Conservation (phyloP, 108 stramenopile species). For the Cyclostephanos invisitatus region DNA sequence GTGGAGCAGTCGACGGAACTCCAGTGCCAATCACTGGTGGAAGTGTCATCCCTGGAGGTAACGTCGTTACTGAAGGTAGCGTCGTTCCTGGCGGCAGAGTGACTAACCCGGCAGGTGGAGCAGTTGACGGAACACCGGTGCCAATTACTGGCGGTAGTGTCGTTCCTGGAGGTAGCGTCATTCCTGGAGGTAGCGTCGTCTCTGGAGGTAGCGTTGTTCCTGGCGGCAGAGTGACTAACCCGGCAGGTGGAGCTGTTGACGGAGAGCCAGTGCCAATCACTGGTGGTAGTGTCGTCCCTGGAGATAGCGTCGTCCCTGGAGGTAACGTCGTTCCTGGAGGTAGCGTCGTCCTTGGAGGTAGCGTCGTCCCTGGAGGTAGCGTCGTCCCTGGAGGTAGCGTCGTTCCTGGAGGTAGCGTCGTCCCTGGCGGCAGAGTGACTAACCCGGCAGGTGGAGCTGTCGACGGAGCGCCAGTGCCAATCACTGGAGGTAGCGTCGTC, state of each 20-base stretch:
- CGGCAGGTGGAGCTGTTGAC: neutral
- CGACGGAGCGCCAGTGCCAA: neutral
- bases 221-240: neutral
- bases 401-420: too few relatives aligned
- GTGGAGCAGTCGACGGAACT: neutral
- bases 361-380: slow-evolving; percentile 4
- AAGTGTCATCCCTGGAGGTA: neutral
- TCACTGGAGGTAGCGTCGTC: slow-evolving; percentile 2
- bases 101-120: too few relatives aligned
- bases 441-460: neutral
- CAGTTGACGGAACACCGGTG: too few relatives aligned
- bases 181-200: neutral
- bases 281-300: neutral
- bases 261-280: neutral
- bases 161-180: too few relatives aligned
- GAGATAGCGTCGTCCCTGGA: too few relatives aligned
- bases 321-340: too few relatives aligned
- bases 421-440: neutral
- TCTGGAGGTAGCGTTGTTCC: too few relatives aligned
- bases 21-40: neutral
- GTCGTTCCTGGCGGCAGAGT: too few relatives aligned
- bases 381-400: neutral
- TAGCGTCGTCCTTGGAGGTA: too few relatives aligned
- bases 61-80: neutral
- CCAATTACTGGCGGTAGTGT: neutral